Conservation (phyloP, 2,329 filamentous ascomycete species). For the Hymenoscyphus infarciens region DNA sequence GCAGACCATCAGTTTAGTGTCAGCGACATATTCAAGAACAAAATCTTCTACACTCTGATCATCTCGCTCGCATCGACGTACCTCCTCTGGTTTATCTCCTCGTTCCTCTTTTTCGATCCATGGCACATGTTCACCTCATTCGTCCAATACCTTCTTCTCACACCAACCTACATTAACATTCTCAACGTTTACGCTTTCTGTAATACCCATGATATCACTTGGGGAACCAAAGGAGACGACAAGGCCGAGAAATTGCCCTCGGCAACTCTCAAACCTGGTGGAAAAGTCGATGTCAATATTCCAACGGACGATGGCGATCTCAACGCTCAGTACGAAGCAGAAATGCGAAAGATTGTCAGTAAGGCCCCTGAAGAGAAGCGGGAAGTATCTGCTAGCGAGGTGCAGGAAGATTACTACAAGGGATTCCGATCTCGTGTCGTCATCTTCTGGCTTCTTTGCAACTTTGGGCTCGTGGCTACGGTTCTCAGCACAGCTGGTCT, state of each 20-base stretch:
- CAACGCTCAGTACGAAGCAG: conserved; percentile 89
- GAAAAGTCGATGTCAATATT: conserved; percentile 85
- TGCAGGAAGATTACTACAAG: conserved; percentile 97
- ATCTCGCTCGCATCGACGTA: conserved; percentile 91
- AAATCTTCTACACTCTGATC: conserved; percentile 89
- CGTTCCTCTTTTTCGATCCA: conserved; percentile 91
- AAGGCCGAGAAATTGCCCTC: conserved; percentile 87
- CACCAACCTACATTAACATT: conserved; percentile 96
- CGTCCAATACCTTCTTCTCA: conserved; percentile 89
- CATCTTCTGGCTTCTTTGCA: conserved; percentile 93
- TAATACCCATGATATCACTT: conserved; percentile 96
- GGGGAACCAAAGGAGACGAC: conserved; percentile 97
- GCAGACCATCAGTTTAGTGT: conserved; percentile 61
- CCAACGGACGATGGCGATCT: conserved; percentile 90
- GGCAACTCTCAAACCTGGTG: conserved; percentile 86
- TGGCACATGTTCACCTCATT: conserved; percentile 99
- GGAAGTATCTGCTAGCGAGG: conserved; percentile 58
- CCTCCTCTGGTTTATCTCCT: conserved; percentile 86
- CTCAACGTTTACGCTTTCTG: conserved; percentile 99
- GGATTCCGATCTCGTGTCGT: conserved; percentile 92
- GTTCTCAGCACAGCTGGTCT: conserved; percentile 84
- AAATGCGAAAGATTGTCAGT: conserved; percentile 67
- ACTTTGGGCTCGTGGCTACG: conserved; percentile 81
- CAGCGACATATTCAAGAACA: conserved; percentile 74
- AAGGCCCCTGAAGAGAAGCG: conserved; percentile 75